Evolutionary conservation across 495 filamentous ascomycete species (phyloP).

Genomic region (Penicillium lagena): DNA sequence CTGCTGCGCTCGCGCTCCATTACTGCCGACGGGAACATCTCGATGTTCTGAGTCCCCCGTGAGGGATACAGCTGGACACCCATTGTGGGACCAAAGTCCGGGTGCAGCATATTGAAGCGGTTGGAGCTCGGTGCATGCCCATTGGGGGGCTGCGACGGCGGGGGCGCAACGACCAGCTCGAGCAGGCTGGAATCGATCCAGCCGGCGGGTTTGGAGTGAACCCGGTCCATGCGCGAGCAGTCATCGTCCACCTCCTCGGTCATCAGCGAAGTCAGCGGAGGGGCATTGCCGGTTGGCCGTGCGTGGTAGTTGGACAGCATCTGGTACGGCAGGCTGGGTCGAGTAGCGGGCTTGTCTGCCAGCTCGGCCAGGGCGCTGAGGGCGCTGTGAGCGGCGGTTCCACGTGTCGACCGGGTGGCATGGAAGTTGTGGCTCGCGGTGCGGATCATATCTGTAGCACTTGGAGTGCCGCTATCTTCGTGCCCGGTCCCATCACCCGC

Average conservation of each 20-base stretch:
- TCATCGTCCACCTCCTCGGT: slow-evolving; percentile 55
- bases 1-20: slow-evolving; percentile 24
- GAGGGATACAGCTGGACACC: slow-evolving; percentile 31
- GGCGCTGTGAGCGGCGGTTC: slow-evolving; percentile 44
- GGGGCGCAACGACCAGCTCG: slow-evolving; percentile 27
- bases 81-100: slow-evolving; percentile 32
- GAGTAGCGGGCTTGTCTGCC: slow-evolving; percentile 56
- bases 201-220: slow-evolving; percentile 24
- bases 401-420: slow-evolving; percentile 65
- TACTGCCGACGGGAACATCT: slow-evolving; percentile 15
- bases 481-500: slow-evolving; percentile 35
- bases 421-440: slow-evolving; percentile 60
- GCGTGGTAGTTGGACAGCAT: slow-evolving; percentile 44
- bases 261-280: slow-evolving; percentile 45
- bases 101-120: slow-evolving; percentile 31
- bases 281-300: slow-evolving; percentile 37
- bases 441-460: slow-evolving; percentile 61
- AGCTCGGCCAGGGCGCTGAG: slow-evolving; percentile 57
- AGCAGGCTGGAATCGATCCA: slow-evolving; percentile 35
- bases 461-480: slow-evolving; percentile 47
- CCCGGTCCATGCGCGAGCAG: slow-evolving; percentile 48
- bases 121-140: slow-evolving; percentile 28
- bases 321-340: slow-evolving; percentile 58
- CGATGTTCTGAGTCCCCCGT: slow-evolving; percentile 1
- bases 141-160: slow-evolving; percentile 21